These are phyloP conservation scores for Ogataea hybrid DNA, from an alignment of 1,139 yeast genomes.

Conservation along the genomic window DNA sequence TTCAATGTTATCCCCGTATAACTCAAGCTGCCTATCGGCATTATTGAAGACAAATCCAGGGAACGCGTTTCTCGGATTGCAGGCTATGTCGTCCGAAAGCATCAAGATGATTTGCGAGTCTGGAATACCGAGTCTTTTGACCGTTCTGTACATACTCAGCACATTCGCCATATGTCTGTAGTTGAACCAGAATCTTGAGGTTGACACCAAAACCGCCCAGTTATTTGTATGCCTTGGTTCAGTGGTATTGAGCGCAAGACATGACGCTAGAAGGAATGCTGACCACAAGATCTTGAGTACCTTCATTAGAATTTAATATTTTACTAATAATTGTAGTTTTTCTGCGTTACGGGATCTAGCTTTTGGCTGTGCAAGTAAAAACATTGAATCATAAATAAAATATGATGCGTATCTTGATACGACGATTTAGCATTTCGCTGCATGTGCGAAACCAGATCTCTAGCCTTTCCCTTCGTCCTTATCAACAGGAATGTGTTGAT, in stretches of 20 bases:
- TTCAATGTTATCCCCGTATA: constrained; percentile 92
- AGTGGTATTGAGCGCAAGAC: constrained; percentile 10
- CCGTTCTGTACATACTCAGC: constrained; percentile 90
- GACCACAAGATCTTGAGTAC: neutral
- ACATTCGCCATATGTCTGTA: constrained; percentile 98
- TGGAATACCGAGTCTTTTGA: constrained; percentile 92
- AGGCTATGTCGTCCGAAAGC: constrained; percentile 96
- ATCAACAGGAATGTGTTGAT: constrained; percentile 71
- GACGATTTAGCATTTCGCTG: constrained; percentile 5
- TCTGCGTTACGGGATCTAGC: neutral
- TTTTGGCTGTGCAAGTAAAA: neutral
- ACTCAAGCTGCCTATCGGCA: constrained; percentile 88
- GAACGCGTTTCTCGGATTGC: constrained; percentile 92
- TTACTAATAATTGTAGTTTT: neutral
- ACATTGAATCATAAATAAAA: neutral
- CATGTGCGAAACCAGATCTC: neutral
- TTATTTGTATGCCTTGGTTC: constrained; percentile 67
- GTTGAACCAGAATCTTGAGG: constrained; percentile 97
- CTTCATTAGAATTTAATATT: neutral
- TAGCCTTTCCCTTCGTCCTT: constrained; percentile 44
- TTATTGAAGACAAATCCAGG: constrained; percentile 98
- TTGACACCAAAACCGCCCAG: constrained; percentile 95
- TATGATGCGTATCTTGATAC: constrained; percentile 1
- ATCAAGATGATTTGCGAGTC: constrained; percentile 95
- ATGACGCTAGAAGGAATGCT: constrained; percentile 2